Base-by-base conservation (phyloP, 176 grass and related monocot genomes). In the Aegilops sharonensis region DNA sequence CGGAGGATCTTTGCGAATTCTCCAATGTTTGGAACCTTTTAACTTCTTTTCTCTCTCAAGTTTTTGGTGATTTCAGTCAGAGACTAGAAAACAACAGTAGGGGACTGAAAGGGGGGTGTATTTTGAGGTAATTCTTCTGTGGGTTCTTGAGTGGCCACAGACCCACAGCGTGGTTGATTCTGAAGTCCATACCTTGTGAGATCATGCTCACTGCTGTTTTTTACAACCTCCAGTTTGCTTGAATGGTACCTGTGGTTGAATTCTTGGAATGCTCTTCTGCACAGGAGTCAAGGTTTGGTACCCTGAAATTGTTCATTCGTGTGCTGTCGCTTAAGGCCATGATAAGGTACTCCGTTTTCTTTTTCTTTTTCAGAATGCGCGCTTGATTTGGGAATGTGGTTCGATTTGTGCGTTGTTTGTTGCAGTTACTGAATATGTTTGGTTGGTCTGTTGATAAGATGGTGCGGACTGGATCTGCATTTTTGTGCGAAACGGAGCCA, bases 1-100 rank as follows among this genome's bases (percentile, higher is more conserved):
- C 9, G 60, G 77, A 84, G 42, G 81, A 71, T 72, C 82, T 85
- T 81, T 47, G 31, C n/a, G 54, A 47, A 24, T 52, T 43, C 21
- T 79, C 81, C 31, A 5, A 63, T 23, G 75, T 52, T 64, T 60
- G 8, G 36, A 10, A 17, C 8, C 3, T 78, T 68, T 39, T 32
- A 21, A 54, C 50, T 54, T 54, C 29, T 59, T 3, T 42, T 13
- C 3, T 24, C 13, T 29, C 78, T 2, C 45, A 5, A 78, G 50
- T 63, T 79, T 84, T 72, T 72, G 73, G 54, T 79, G 29, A 64
- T 56, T 82, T 21, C 50, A 10, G 24, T 20, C 50, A 10, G 24
- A 75, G 43, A 31, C 25, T 74, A 40, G 52, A 39, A 36, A 30
- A 32, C 7, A 30, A 32, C 7, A 13, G 48, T 25, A 60, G 45